These are phyloP conservation scores for Ceratobasidium sp. DNA, from an alignment of 1,284 basidiomycete genomes.

Conservation along the genomic window DNA sequence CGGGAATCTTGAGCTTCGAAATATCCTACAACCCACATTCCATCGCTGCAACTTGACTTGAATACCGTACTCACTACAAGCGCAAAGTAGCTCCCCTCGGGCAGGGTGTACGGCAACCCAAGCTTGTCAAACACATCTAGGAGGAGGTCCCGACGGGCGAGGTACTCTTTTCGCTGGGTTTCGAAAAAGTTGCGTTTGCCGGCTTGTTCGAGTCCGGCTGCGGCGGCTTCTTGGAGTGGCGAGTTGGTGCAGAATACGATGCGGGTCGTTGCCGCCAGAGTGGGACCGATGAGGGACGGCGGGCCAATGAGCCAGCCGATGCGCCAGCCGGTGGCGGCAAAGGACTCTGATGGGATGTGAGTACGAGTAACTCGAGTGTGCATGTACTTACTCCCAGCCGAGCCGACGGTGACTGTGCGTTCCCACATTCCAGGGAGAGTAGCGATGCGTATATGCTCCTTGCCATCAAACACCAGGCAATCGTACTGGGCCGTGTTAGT, in stretches of 20 bases:
- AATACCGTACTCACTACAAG: conserved; percentile 66
- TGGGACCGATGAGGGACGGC: conserved; percentile 79
- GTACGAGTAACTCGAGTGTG: conserved; percentile 21
- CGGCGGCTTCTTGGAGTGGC: conserved; percentile 89
- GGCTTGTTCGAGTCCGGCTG: conserved; percentile 83
- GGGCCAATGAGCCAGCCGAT: conserved; percentile 96
- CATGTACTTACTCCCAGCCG: conserved; percentile 70
- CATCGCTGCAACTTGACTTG: background rate
- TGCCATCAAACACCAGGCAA: conserved; percentile 86
- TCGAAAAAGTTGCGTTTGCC: conserved; percentile 78
- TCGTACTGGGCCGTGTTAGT: conserved; percentile 73
- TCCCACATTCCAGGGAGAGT: conserved; percentile 98
- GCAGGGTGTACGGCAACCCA: conserved; percentile 85
- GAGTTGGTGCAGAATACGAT: conserved; percentile 96
- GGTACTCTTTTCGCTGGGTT: conserved; percentile 79
- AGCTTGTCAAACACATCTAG: conserved; percentile 80
- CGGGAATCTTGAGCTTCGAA: conserved; percentile 79
- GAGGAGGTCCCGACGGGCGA: conserved; percentile 77
- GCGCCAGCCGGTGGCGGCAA: conserved; percentile 98
- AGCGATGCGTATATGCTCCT: conserved; percentile 91
- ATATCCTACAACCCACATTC: conserved; percentile 66
- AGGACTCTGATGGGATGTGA: conserved; percentile 70
- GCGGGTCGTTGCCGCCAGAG: conserved; percentile 88
- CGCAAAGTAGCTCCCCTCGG: conserved; percentile 90
- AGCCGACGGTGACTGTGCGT: conserved; percentile 82